A percentile compares a stretch with the other conserved stretches of the same genome.
Evolutionary conservation across 106 monocot genomes (phyloP).

Genomic region (Dioscorea zingiberensis): DNA sequence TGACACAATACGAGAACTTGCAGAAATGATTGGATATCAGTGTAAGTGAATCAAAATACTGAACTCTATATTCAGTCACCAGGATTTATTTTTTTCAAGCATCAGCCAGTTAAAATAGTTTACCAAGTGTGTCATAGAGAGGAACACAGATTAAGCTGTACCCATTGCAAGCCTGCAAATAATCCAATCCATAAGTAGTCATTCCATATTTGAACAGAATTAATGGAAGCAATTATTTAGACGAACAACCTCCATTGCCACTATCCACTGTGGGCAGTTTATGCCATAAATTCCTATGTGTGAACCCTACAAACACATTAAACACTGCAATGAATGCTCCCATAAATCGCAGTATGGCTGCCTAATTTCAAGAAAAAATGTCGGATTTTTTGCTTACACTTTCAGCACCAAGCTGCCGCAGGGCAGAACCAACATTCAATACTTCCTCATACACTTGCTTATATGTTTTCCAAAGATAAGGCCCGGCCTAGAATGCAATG

Average conservation of each 20-base stretch:
- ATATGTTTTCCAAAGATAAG: slow-evolving; percentile 87
- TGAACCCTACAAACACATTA: slow-evolving; percentile 42
- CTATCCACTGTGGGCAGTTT: slow-evolving; percentile 94
- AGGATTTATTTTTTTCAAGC: no score
- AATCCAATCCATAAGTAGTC: not conserved
- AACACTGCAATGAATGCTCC: not conserved
- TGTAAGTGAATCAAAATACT: no score
- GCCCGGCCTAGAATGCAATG: slow-evolving; percentile 39
- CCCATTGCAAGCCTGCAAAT: slow-evolving; percentile 93
- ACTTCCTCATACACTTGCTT: slow-evolving; percentile 74
- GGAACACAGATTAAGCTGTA: slow-evolving; percentile 89
- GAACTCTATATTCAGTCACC: no score
- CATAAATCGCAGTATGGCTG: not conserved
- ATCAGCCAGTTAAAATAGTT: no score
- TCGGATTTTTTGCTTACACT: slow-evolving; percentile 55
- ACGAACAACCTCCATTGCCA: slow-evolving; percentile 75
- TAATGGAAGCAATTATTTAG: not conserved
- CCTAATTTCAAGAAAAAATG: no score
- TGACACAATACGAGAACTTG: no score
- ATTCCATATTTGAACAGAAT: not conserved
- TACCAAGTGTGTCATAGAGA: slow-evolving; percentile 94
- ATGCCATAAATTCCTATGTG: slow-evolving; percentile 83
- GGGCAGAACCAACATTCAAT: slow-evolving; percentile 68
- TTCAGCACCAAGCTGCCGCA: slow-evolving; percentile 54
- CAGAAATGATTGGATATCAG: no score